Evolutionary conservation across 805 yeast species (phyloP).

Genomic region (Diddensiella santjacobensis): DNA sequence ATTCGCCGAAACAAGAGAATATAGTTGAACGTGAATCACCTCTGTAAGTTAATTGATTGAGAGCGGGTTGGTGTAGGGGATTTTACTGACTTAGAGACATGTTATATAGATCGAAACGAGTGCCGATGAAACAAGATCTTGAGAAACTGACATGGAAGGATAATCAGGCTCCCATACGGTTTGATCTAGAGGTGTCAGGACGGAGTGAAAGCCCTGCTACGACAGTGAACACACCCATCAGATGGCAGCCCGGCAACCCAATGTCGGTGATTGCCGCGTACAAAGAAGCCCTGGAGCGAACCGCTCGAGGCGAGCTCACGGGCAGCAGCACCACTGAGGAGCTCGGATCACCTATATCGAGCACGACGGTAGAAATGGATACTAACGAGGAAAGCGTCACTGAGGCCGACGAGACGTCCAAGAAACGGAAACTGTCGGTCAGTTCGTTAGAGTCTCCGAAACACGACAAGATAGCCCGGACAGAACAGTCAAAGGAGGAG

Average conservation of each 20-base stretch:
- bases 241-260: conserved; percentile 26
- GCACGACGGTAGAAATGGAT: neutral
- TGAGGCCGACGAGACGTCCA: neutral
- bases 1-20: no score
- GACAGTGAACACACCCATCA: conserved; percentile 1
- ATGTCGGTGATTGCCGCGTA: conserved; percentile 29
- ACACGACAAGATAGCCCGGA: neutral
- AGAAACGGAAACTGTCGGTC: neutral
- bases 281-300: conserved; percentile 23
- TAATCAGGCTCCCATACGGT: conserved; percentile 6
- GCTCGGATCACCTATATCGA: neutral
- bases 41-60: no score
- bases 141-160: conserved; percentile 10
- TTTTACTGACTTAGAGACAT: no score
- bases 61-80: no score
- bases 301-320: neutral
- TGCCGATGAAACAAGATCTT: no score
- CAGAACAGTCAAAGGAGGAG: neutral
- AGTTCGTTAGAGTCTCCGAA: neutral
- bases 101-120: no score
- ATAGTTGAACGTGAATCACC: no score
- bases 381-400: neutral
- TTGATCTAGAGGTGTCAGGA: conserved; percentile 4
- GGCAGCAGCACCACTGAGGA: conserved; percentile 1
- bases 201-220: conserved; percentile 3